Percentiles rank a stretch among this genome's conserved stretches.
These are phyloP conservation scores for Leccinum incarnatum DNA, from an alignment of 768 basidiomycete species.

Conservation along the genomic window DNA sequence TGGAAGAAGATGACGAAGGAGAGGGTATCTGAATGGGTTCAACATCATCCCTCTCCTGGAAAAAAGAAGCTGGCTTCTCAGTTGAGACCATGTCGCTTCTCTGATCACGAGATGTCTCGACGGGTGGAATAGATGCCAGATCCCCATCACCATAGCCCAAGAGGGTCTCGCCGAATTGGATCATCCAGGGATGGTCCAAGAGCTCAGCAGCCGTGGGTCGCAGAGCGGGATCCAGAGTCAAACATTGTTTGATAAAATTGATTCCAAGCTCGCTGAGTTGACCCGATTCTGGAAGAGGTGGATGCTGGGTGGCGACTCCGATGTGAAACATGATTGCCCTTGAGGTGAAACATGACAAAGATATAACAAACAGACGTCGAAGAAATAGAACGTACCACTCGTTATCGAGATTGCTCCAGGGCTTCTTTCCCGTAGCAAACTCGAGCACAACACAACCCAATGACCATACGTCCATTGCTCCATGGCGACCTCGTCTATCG, in stretches of 20 bases:
- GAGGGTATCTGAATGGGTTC: slow-evolving; percentile 53
- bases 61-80: slow-evolving; percentile 53
- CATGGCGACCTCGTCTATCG: slow-evolving; percentile 80
- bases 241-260: slow-evolving; percentile 88
- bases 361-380: background rate
- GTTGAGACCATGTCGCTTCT: slow-evolving; percentile 49
- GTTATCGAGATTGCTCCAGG: slow-evolving; percentile 98
- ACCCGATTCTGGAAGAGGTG: slow-evolving; percentile 87
- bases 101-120: slow-evolving; percentile 46
- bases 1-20: slow-evolving; percentile 46
- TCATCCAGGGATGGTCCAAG: slow-evolving; percentile 87
- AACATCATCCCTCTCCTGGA: slow-evolving; percentile 60
- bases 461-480: slow-evolving; percentile 99
- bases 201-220: slow-evolving; percentile 86
- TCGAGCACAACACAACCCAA: slow-evolving; percentile 97
- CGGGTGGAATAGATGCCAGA: slow-evolving; percentile 46
- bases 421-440: slow-evolving; percentile 93
- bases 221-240: slow-evolving; percentile 80
- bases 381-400: slow-evolving; percentile 70
- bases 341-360: slow-evolving; percentile 7
- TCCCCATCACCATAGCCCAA: slow-evolving; percentile 66
- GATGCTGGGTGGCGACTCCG: slow-evolving; percentile 94
- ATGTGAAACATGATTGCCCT: slow-evolving; percentile 99
- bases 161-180: slow-evolving; percentile 72
- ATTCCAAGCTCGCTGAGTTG: slow-evolving; percentile 89